Conservation (phyloP, 306 rosid species). For the Calophaca sinica region DNA sequence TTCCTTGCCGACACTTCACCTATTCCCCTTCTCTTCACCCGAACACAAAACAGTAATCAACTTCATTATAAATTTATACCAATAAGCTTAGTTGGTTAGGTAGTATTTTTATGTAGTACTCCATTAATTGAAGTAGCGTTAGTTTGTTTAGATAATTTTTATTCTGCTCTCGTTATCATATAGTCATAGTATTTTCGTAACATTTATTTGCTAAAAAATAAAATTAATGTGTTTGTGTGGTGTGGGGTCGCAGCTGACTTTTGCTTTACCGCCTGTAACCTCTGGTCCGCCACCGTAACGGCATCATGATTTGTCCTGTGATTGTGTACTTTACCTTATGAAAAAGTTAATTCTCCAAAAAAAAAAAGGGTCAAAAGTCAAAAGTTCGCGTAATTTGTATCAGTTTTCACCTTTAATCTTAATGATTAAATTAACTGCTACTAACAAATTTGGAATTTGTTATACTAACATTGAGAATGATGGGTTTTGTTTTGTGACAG, state of each 20-base stretch:
- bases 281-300: conserved; percentile 37
- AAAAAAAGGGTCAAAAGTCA: neutral
- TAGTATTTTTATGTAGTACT: neutral
- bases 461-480: neutral
- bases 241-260: conserved; percentile 47
- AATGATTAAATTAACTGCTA: neutral
- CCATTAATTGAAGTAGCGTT: neutral
- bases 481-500: conserved; percentile 50
- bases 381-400: neutral
- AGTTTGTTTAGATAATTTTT: too few relatives aligned
- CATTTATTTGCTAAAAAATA: neutral
- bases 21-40: conserved; percentile 53
- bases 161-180: too few relatives aligned
- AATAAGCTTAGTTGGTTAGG: neutral
- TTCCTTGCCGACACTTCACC: conserved; percentile 71
- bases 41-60: conserved; percentile 13
- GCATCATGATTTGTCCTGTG: conserved; percentile 38
- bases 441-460: neutral
- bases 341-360: neutral
- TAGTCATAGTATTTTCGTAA: too few relatives aligned
- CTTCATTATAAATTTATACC: neutral
- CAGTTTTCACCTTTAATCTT: neutral
- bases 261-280: neutral
- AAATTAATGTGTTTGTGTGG: conserved; percentile 8
- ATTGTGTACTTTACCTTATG: conserved; percentile 24